Evolutionary conservation across 805 yeast species (phyloP).

Genomic region (Yarrowia sp.): DNA sequence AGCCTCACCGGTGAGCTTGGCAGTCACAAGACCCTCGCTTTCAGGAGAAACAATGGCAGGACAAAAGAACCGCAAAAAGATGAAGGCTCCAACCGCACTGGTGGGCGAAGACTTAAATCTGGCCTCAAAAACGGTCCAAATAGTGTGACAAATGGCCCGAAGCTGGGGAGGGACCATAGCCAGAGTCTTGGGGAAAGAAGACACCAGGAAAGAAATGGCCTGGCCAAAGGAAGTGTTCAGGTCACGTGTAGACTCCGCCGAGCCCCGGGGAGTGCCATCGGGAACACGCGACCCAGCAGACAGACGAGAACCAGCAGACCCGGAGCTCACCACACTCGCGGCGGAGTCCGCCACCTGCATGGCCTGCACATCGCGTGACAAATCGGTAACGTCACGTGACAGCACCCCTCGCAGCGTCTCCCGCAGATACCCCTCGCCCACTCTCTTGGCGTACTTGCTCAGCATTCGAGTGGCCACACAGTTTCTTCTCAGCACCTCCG

Average conservation of each 20-base stretch:
- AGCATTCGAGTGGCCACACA: constrained; percentile 81
- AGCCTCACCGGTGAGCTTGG: constrained; percentile 42
- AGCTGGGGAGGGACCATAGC: constrained; percentile 6
- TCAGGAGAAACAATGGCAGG: constrained; percentile 89
- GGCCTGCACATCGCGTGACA: background rate
- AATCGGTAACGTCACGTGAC: background rate
- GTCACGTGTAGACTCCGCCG: constrained; percentile 36
- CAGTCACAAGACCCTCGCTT: constrained; percentile 48
- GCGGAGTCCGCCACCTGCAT: no score
- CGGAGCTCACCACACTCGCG: no score
- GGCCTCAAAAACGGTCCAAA: constrained; percentile 60
- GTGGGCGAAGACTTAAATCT: constrained; percentile 68
- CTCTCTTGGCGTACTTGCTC: constrained; percentile 71
- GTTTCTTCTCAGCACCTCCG: constrained; percentile 80
- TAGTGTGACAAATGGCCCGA: constrained; percentile 66
- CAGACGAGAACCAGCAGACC: background rate
- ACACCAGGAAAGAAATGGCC: constrained; percentile 43
- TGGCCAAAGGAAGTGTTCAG: constrained; percentile 41
- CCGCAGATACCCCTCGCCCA: constrained; percentile 66
- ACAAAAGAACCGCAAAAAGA: constrained; percentile 74
- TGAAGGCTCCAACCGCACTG: constrained; percentile 81
- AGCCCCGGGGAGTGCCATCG: background rate
- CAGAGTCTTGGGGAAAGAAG: constrained; percentile 66
- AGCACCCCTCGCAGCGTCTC: constrained; percentile 65
- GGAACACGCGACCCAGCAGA: background rate